phyloP scores from a whole-genome alignment of 192 early-diverging fungal genomes.

The Glomus cerebriforme region DNA sequence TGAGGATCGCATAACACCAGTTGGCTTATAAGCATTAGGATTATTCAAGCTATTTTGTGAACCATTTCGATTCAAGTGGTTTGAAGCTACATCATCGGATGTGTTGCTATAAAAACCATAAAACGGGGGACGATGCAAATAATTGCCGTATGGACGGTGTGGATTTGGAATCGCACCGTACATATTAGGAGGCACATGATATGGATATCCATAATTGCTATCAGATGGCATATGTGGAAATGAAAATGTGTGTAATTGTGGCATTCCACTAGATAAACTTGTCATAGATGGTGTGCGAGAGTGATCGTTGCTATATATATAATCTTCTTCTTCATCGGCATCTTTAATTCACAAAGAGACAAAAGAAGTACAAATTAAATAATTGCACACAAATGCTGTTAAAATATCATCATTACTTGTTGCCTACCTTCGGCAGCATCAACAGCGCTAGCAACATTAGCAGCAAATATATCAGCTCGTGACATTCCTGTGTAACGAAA shows the following conservation, averaged over 20 bases:
- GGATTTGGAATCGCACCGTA: slow-evolving; percentile 2
- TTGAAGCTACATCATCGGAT: neutral
- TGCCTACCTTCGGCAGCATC: slow-evolving; percentile 27
- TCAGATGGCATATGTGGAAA: slow-evolving; percentile 7
- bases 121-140: slow-evolving; percentile 3
- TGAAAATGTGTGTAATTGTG: slow-evolving; percentile 1
- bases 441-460: slow-evolving; percentile 24
- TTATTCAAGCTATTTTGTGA: neutral
- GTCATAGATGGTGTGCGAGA: slow-evolving; percentile 17
- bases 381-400: neutral
- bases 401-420: neutral
- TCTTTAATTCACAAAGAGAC: neutral
- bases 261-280: neutral
- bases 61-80: neutral
- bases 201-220: neutral
- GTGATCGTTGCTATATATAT: slow-evolving; percentile 12
- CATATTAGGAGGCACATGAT: neutral
- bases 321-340: slow-evolving; percentile 26
- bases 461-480: slow-evolving; percentile 28
- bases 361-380: neutral
- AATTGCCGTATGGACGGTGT: neutral
- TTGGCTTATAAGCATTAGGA: slow-evolving; percentile 7
- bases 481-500: slow-evolving; percentile 18
- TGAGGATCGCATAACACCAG: slow-evolving; percentile 21
- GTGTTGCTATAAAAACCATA: slow-evolving; percentile 11